Evolutionary conservation across 2,329 filamentous ascomycete genomes (phyloP).

Genomic region (Lachnellula arida): DNA sequence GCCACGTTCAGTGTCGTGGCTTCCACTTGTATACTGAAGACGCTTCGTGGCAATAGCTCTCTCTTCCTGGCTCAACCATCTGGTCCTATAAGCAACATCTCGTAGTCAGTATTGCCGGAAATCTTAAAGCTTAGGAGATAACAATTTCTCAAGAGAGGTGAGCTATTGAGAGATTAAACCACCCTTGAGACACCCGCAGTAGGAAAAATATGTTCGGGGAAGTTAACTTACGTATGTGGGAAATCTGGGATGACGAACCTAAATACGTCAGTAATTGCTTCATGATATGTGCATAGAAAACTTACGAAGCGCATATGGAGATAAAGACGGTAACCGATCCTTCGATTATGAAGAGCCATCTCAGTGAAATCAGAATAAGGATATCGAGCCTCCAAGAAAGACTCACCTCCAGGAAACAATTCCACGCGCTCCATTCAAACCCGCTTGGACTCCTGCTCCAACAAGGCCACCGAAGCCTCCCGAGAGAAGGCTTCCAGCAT

Average conservation of each 20-base stretch:
- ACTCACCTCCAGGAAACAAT: slow-evolving; percentile 10
- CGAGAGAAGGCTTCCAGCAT: slow-evolving; percentile 41
- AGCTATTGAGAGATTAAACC: no score
- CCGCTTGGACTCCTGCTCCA: slow-evolving; percentile 43
- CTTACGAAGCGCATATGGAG: slow-evolving; percentile 18
- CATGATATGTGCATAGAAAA: slow-evolving; percentile 1
- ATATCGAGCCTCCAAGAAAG: neutral
- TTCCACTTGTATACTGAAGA: slow-evolving; percentile 7
- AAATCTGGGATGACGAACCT: slow-evolving; percentile 35
- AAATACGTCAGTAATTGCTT: slow-evolving; percentile 11
- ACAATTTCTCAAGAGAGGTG: no score
- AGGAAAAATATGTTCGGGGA: no score
- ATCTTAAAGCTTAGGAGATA: no score
- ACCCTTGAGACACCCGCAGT: no score
- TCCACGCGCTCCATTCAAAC: slow-evolving; percentile 24
- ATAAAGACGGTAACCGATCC: slow-evolving; percentile 34
- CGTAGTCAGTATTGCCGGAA: no score
- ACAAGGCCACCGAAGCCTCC: slow-evolving; percentile 50
- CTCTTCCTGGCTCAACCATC: slow-evolving; percentile 34
- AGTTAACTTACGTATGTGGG: slow-evolving; percentile 27
- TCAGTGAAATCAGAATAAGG: neutral
- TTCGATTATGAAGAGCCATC: slow-evolving; percentile 40
- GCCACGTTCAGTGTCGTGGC: slow-evolving; percentile 12
- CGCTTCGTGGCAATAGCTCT: slow-evolving; percentile 35
- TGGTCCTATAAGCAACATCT: slow-evolving; percentile 18